Conservation (phyloP, 176 grass and related monocot species). For the Secale cereale region DNA sequence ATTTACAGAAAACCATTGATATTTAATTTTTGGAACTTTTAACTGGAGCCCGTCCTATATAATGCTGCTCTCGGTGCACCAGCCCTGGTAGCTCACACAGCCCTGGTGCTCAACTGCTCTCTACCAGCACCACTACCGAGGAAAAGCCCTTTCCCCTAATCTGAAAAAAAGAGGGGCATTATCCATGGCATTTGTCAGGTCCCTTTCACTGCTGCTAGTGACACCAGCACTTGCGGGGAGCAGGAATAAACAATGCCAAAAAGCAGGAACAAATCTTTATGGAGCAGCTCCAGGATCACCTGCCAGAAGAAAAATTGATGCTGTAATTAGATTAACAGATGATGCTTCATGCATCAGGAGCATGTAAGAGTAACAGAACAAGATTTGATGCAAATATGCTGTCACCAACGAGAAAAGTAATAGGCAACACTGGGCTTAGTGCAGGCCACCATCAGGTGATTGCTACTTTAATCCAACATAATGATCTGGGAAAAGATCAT, state of each 20-base stretch:
- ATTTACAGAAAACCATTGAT: no score
- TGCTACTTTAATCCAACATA: slow-evolving; percentile 37
- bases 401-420: slow-evolving; percentile 19
- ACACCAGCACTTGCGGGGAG: slow-evolving; percentile 31
- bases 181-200: slow-evolving; percentile 24
- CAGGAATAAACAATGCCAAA: slow-evolving; percentile 36
- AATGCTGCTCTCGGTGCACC: no score
- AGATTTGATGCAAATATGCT: slow-evolving; percentile 45
- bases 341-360: slow-evolving; percentile 13
- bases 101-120: background rate
- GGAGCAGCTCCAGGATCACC: slow-evolving; percentile 26
- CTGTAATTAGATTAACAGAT: slow-evolving; percentile 22
- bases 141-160: background rate
- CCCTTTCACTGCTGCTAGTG: slow-evolving; percentile 59
- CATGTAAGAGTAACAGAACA: background rate
- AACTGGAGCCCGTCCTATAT: no score
- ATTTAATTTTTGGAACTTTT: no score
- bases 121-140: background rate
- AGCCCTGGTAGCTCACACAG: no score
- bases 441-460: slow-evolving; percentile 37
- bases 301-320: slow-evolving; percentile 1
- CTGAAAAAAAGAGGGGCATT: background rate
- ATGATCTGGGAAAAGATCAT: slow-evolving; percentile 30
- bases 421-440: slow-evolving; percentile 34
- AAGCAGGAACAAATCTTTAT: slow-evolving; percentile 37